phyloP scores from a whole-genome alignment of 805 yeast species.

The Lachancea dasiensis region DNA sequence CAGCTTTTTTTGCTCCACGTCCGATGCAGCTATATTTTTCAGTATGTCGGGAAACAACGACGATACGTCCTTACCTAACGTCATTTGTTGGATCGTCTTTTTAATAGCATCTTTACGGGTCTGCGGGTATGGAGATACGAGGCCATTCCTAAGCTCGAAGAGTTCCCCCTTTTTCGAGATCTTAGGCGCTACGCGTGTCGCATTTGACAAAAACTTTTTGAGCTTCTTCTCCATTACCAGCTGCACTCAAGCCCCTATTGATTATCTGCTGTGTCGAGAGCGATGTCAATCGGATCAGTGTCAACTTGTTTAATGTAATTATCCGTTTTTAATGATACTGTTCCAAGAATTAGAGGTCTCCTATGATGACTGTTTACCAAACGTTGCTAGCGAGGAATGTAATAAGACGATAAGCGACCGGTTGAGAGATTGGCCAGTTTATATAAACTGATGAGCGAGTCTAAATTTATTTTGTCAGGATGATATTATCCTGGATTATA shows the following conservation, averaged over 20 bases:
- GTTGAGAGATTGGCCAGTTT: too few relatives aligned
- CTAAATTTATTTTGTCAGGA: too few relatives aligned
- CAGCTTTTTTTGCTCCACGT: slow-evolving; percentile 91
- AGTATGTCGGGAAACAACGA: slow-evolving; percentile 91
- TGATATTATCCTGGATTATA: too few relatives aligned
- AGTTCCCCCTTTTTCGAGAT: slow-evolving; percentile 58
- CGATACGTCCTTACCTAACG: slow-evolving; percentile 93
- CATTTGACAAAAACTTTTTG: slow-evolving; percentile 31
- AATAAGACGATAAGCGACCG: too few relatives aligned
- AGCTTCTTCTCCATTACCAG: slow-evolving; percentile 32
- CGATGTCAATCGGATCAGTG: too few relatives aligned
- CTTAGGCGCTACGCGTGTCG: slow-evolving; percentile 34
- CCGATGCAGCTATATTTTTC: slow-evolving; percentile 95
- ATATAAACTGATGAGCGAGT: too few relatives aligned
- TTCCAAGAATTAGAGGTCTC: too few relatives aligned
- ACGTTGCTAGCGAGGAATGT: too few relatives aligned
- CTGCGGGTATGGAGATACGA: slow-evolving; percentile 89
- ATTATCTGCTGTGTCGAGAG: background rate
- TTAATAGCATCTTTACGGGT: slow-evolving; percentile 97
- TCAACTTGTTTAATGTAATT: too few relatives aligned
- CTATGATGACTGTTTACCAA: too few relatives aligned
- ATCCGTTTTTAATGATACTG: too few relatives aligned
- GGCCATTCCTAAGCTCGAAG: slow-evolving; percentile 82
- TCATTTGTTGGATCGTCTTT: slow-evolving; percentile 96
- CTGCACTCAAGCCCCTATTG: too few relatives aligned